phyloP scores from a whole-genome alignment of 164 flowering plant species.

The Magnolia officinalis region DNA sequence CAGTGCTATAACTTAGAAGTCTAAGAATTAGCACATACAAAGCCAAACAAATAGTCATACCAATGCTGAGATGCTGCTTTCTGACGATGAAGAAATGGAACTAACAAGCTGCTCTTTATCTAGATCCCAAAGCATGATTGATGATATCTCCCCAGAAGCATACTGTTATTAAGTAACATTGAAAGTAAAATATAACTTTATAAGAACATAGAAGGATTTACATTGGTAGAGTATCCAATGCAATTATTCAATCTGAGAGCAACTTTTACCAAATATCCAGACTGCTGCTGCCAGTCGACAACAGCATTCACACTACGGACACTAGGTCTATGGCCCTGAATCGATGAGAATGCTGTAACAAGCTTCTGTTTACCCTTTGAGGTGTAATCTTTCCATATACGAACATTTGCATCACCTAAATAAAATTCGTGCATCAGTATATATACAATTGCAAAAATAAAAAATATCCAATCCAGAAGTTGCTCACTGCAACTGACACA shows the following conservation, averaged over 20 bases:
- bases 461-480: neutral
- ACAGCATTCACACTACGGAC: constrained; percentile 74
- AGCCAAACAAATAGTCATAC: constrained; percentile 26
- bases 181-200: no score
- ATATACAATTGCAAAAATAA: neutral
- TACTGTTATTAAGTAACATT: constrained; percentile 34
- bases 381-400: constrained; percentile 89
- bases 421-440: constrained; percentile 1
- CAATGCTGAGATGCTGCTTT: constrained; percentile 77
- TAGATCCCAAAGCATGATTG: constrained; percentile 89
- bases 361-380: constrained; percentile 65
- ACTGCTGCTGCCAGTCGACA: constrained; percentile 98
- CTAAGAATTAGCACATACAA: no score
- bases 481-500: constrained; percentile 13
- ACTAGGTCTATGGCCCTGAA: constrained; percentile 83
- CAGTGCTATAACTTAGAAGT: no score
- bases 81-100: constrained; percentile 64
- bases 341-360: constrained; percentile 89
- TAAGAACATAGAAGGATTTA: neutral
- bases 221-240: no score
- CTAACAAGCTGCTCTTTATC: constrained; percentile 84
- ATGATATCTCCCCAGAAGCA: constrained; percentile 83
- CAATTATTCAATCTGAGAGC: neutral
- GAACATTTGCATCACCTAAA: constrained; percentile 83
- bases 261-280: constrained; percentile 76